Evolutionary conservation across 495 filamentous ascomycete species (phyloP), one percentile per base, ranked within the genome.

Genomic region (Neurospora sp.): DNA sequence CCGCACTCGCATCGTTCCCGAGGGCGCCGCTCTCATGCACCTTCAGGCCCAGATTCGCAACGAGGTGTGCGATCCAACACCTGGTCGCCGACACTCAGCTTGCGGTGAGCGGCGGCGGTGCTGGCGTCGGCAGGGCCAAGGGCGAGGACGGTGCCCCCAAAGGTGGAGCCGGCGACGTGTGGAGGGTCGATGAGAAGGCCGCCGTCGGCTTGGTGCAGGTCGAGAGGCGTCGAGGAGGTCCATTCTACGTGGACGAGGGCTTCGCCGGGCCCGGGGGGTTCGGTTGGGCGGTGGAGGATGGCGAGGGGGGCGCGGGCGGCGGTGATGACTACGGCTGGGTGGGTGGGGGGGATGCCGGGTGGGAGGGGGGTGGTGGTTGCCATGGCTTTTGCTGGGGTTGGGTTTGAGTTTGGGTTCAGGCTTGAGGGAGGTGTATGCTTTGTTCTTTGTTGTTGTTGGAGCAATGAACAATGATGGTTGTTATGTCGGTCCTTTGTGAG

Each of bases 1-100:
- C 86, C 90, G 94, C 39, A 92, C 90, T 73, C 91, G 93, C 74
- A 94, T 97, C 73, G 93, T 97, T 9, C 94, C 94, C 5, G 94
- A 97, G 75, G 96, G 93, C 11, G 92, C 92, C 73, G 93, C 93
- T n/a, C 83, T 98, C 41, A 96, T 98, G 82, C 93, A 94, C 76
- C 87, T 96, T 16, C 94, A 98, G 82, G 91, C 92, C n/a, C 90
- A 96, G 76, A 96, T 97, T 70, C 90, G 92, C 31, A 81, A 81
- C 48, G 78, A 77, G 22, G 71, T 77, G 41, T 74, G 80, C 37
- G 83, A 85, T 40, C 80, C 85, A n/a, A n/a, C n/a, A n/a, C n/a
- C n/a, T n/a, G n/a, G n/a, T n/a, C n/a, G n/a, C n/a, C n/a, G n/a
- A n/a, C n/a, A n/a, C n/a, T n/a, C n/a, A n/a, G n/a, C n/a, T n/a